Evolutionary conservation across 2,329 filamentous ascomycete species (phyloP).

Genomic region (Gyromitra esculenta): DNA sequence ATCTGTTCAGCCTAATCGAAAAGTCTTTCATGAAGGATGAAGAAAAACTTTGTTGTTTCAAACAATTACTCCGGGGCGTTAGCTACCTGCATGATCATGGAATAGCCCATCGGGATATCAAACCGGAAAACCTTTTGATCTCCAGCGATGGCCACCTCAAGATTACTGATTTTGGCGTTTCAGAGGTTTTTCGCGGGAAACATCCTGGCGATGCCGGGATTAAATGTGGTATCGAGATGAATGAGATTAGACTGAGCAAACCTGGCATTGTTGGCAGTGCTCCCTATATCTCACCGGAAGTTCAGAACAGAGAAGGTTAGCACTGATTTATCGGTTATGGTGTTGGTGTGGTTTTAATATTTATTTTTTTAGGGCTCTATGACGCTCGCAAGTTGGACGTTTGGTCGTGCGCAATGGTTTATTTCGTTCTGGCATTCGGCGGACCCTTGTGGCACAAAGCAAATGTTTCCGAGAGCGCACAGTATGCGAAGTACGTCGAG

Average conservation of each 20-base stretch:
- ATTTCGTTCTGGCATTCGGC: slow-evolving; percentile 77
- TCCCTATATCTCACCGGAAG: slow-evolving; percentile 88
- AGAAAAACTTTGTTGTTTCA: slow-evolving; percentile 85
- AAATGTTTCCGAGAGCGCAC: slow-evolving; percentile 57
- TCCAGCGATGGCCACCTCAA: slow-evolving; percentile 83
- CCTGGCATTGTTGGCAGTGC: slow-evolving; percentile 85
- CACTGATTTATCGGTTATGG: slow-evolving; percentile 59
- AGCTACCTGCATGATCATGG: slow-evolving; percentile 83
- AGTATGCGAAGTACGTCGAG: slow-evolving; percentile 67
- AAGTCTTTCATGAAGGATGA: slow-evolving; percentile 73
- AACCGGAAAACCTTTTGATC: slow-evolving; percentile 85
- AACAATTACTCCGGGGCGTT: slow-evolving; percentile 84
- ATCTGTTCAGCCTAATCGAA: slow-evolving; percentile 78
- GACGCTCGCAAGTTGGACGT: slow-evolving; percentile 84
- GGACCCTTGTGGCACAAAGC: slow-evolving; percentile 73
- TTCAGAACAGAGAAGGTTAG: slow-evolving; percentile 72
- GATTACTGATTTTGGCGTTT: slow-evolving; percentile 91
- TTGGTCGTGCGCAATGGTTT: slow-evolving; percentile 86
- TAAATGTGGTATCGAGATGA: slow-evolving; percentile 78
- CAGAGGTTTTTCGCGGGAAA: slow-evolving; percentile 82
- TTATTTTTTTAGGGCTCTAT: slow-evolving; percentile 63
- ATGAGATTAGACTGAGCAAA: slow-evolving; percentile 74
- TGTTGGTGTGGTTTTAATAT: slow-evolving; percentile 38
- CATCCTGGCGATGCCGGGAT: slow-evolving; percentile 81
- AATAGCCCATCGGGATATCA: slow-evolving; percentile 90